A percentile compares a stretch with the other conserved stretches of the same genome.
These are phyloP conservation scores for Macrophomina tecta DNA, from an alignment of 2,329 filamentous ascomycete genomes.

Conservation along the genomic window DNA sequence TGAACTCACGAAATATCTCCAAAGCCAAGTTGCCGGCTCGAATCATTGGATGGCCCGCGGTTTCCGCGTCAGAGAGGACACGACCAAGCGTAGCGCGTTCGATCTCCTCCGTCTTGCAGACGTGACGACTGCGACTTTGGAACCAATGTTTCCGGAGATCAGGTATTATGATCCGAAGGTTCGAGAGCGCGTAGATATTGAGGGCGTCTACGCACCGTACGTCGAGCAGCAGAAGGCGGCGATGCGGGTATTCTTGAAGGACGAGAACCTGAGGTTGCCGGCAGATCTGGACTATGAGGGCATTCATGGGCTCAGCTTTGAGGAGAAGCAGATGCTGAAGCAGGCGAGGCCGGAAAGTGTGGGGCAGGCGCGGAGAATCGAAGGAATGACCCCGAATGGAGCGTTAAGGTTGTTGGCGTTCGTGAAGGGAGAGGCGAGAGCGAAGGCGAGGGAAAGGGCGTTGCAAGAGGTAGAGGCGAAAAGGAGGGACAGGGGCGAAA, in stretches of 20 bases:
- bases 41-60: conserved; percentile 72
- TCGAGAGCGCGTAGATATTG: conserved; percentile 74
- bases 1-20: conserved; percentile 68
- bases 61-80: conserved; percentile 71
- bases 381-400: conserved; percentile 69
- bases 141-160: conserved; percentile 63
- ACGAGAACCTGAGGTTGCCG: conserved; percentile 78
- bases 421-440: conserved; percentile 57
- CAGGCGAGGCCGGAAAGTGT: conserved; percentile 79
- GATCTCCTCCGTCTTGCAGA: conserved; percentile 77
- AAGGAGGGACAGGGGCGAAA: conserved; percentile 9
- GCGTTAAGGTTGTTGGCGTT: conserved; percentile 64
- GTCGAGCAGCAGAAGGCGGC: conserved; percentile 73
- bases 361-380: conserved; percentile 85
- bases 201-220: conserved; percentile 87
- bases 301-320: conserved; percentile 76
- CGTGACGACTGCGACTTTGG: conserved; percentile 64
- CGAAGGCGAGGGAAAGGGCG: conserved; percentile 35
- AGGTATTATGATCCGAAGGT: conserved; percentile 63
- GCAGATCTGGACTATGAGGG: conserved; percentile 75
- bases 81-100: conserved; percentile 72
- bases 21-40: conserved; percentile 63
- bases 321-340: conserved; percentile 75
- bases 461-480: conserved; percentile 12
- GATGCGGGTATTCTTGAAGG: conserved; percentile 71